These are phyloP conservation scores for Hysterangium stoloniferum DNA, from an alignment of 768 basidiomycete species.

Conservation along the genomic window DNA sequence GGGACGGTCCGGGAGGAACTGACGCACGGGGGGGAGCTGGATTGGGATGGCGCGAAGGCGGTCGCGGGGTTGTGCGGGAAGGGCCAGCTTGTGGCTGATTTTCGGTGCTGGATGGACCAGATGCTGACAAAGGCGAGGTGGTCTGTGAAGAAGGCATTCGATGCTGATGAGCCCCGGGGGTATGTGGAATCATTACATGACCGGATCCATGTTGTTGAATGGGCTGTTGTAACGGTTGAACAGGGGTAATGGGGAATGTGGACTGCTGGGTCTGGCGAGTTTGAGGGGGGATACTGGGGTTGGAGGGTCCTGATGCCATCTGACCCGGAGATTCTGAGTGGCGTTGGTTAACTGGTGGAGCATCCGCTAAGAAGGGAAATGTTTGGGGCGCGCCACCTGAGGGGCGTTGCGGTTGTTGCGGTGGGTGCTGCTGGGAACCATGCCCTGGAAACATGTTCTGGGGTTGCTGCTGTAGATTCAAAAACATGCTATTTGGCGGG, in stretches of 20 bases:
- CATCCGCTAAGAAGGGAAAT: background rate
- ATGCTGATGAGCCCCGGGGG: background rate
- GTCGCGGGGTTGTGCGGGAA: slow-evolving; percentile 2
- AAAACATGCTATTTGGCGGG: slow-evolving; percentile 2
- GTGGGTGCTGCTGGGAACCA: slow-evolving; percentile 16
- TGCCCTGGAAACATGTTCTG: background rate
- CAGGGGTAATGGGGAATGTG: background rate
- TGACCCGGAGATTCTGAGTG: background rate
- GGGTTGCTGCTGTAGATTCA: slow-evolving; percentile 3
- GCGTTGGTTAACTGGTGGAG: background rate
- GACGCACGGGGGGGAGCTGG: background rate
- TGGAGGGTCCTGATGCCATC: background rate
- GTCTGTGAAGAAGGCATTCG: background rate
- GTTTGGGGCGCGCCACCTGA: background rate
- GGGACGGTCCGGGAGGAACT: background rate
- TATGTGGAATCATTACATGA: background rate
- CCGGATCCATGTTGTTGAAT: slow-evolving; percentile 2
- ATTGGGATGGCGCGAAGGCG: slow-evolving; percentile 4
- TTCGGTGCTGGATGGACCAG: background rate
- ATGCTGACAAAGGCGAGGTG: background rate
- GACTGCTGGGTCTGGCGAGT: slow-evolving; percentile 21
- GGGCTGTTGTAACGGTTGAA: slow-evolving; percentile 5
- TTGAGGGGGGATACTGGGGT: background rate
- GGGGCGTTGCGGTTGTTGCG: slow-evolving; percentile 27
- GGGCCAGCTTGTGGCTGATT: background rate